phyloP scores from a whole-genome alignment of 164 flowering plant genomes.

The Sextonia rubra region DNA sequence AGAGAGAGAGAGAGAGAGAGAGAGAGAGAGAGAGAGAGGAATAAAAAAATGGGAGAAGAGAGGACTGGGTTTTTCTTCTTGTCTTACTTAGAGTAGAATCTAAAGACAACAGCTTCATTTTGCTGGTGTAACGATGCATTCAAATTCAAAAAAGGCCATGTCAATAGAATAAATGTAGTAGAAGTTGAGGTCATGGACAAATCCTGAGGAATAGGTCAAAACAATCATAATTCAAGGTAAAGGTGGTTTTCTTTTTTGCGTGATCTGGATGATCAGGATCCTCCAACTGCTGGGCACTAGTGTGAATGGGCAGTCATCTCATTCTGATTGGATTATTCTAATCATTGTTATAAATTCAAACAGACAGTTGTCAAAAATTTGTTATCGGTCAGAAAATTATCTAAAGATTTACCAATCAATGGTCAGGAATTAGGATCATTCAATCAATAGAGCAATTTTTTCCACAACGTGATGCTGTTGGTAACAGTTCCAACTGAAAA shows the following conservation, averaged over 20 bases:
- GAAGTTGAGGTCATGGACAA: neutral
- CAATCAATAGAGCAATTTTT: no score
- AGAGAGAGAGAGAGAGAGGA: slow-evolving; percentile 4
- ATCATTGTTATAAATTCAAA: no score
- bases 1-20: slow-evolving; percentile 6
- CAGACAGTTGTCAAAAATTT: no score
- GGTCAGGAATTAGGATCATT: no score
- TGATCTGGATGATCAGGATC: neutral
- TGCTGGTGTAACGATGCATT: neutral
- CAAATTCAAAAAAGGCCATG: neutral
- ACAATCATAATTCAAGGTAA: neutral
- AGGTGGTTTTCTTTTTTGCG: neutral
- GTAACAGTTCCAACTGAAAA: no score
- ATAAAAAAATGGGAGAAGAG: neutral
- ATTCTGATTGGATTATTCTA: no score
- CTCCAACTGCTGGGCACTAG: neutral
- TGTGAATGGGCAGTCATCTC: no score
- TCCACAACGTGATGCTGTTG: no score
- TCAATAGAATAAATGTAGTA: neutral
- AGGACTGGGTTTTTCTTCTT: neutral
- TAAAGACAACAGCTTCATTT: neutral
- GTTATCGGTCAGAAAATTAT: no score
- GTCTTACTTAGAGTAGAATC: neutral
- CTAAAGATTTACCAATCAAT: no score
- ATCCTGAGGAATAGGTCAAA: neutral